These are phyloP conservation scores for Dictyostelium purpureum DNA, from an alignment of 78 protist genomes.

Conservation along the genomic window DNA sequence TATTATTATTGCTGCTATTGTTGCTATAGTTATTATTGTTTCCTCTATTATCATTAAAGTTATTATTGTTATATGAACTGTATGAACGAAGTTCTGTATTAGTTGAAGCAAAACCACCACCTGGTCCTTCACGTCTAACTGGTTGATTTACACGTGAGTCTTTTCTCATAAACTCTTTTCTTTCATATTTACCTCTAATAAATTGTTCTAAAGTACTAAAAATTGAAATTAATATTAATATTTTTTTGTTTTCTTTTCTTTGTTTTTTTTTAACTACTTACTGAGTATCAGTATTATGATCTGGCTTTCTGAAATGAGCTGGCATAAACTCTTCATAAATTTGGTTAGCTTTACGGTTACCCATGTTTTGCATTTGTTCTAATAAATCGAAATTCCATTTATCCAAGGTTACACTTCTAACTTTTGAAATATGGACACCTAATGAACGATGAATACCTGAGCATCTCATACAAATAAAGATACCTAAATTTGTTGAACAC, in stretches of 20 bases:
- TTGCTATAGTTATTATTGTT: not conserved
- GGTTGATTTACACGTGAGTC: not conserved
- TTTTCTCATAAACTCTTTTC: conserved; percentile 52
- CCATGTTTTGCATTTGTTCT: conserved; percentile 76
- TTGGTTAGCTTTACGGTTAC: conserved; percentile 78
- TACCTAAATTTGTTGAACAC: conserved; percentile 85
- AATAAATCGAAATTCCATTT: conserved; percentile 78
- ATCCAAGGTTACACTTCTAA: conserved; percentile 81
- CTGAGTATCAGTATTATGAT: conserved; percentile 54
- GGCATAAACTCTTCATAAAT: conserved; percentile 70
- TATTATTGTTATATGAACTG: not conserved
- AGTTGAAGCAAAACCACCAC: not conserved
- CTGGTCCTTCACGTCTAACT: not conserved
- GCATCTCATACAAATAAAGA: conserved; percentile 87
- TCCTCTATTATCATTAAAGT: not conserved
- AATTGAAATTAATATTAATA: not conserved
- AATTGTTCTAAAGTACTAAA: conserved; percentile 60
- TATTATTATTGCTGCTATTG: not conserved
- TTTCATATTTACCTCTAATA: conserved; percentile 77
- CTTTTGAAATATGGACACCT: conserved; percentile 90
- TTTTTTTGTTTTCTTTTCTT: not conserved
- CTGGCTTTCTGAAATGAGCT: conserved; percentile 43
- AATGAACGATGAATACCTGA: conserved; percentile 88
- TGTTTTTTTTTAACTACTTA: not conserved
- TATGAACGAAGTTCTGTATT: not conserved